Percentiles rank a stretch among this genome's conserved stretches.
These are phyloP conservation scores for Ambrosiella beaveri DNA, from an alignment of 2,329 filamentous ascomycete genomes.

Conservation along the genomic window DNA sequence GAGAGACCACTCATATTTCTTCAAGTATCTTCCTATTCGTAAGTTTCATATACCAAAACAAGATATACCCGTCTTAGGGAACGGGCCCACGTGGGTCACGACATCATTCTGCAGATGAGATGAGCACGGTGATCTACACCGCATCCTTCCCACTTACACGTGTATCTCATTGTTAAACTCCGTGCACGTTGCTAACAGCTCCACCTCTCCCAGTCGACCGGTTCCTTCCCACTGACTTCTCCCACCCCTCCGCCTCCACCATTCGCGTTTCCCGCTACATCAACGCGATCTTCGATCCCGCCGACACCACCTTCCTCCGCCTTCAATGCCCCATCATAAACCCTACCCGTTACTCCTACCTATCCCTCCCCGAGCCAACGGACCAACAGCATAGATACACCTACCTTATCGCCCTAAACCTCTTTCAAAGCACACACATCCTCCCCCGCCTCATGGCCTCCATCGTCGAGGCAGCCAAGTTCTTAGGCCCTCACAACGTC, in stretches of 20 bases:
- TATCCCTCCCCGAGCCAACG: not conserved
- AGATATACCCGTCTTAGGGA: not conserved
- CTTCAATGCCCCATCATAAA: slow-evolving; percentile 18
- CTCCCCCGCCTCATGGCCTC: slow-evolving; percentile 35
- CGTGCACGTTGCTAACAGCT: not conserved
- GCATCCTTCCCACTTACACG: not conserved
- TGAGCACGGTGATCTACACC: too few relatives aligned
- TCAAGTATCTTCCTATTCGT: not conserved
- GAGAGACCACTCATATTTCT: not conserved
- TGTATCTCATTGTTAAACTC: not conserved
- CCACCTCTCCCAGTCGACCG: not conserved
- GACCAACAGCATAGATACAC: slow-evolving; percentile 13
- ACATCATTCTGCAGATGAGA: not conserved
- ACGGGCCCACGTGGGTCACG: not conserved
- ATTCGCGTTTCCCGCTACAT: slow-evolving; percentile 17
- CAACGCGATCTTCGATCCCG: slow-evolving; percentile 18
- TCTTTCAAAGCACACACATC: slow-evolving; percentile 27
- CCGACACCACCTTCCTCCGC: slow-evolving; percentile 15
- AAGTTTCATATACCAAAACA: not conserved
- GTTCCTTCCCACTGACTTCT: not conserved
- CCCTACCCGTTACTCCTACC: slow-evolving; percentile 16
- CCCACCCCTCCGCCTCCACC: not conserved
- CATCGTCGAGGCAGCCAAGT: slow-evolving; percentile 30
- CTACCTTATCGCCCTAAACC: slow-evolving; percentile 37
- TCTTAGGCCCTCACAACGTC: slow-evolving; percentile 32